Conservation (phyloP, 2,329 filamentous ascomycete species). For the Penicillium sp. region DNA sequence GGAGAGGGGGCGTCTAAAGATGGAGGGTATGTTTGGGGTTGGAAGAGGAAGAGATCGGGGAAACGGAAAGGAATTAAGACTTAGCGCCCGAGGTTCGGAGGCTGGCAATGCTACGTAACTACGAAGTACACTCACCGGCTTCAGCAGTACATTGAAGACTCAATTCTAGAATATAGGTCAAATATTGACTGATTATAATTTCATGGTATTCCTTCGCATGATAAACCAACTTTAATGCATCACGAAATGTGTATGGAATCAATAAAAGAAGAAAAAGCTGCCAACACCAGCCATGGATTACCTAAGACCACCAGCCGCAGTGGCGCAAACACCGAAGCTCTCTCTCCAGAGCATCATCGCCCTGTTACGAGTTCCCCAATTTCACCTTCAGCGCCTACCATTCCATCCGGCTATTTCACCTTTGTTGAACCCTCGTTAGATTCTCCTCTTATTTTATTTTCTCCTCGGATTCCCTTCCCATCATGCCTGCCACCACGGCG, state of each 20-base stretch:
- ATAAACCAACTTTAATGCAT: background rate
- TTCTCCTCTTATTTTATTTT: background rate
- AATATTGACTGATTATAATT: background rate
- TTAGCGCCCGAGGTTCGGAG: conserved; percentile 36
- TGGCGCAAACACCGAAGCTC: conserved; percentile 20
- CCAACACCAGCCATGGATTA: conserved; percentile 4
- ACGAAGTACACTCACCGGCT: background rate
- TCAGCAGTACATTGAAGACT: background rate
- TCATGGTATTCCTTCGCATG: too few species aligned
- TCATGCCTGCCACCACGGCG: conserved; percentile 94
- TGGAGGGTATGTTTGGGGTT: conserved; percentile 13
- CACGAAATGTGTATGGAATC: background rate
- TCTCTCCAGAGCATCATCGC: conserved; percentile 25
- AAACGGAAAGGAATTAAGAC: conserved; percentile 22
- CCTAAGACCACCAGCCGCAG: conserved; percentile 18
- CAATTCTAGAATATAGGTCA: background rate
- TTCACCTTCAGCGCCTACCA: background rate
- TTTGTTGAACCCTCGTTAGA: background rate
- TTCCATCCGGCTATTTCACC: background rate
- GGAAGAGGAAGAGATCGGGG: conserved; percentile 15
- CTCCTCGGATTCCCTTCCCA: conserved; percentile 31
- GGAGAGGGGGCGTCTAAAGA: conserved; percentile 11
- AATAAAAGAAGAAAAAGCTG: background rate
- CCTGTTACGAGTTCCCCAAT: conserved; percentile 9
- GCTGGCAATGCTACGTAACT: conserved; percentile 2